Percentiles rank a stretch among this genome's conserved stretches.
Evolutionary conservation across 129 eudicot genomes (phyloP).

Genomic region (Flaveria linearis): DNA sequence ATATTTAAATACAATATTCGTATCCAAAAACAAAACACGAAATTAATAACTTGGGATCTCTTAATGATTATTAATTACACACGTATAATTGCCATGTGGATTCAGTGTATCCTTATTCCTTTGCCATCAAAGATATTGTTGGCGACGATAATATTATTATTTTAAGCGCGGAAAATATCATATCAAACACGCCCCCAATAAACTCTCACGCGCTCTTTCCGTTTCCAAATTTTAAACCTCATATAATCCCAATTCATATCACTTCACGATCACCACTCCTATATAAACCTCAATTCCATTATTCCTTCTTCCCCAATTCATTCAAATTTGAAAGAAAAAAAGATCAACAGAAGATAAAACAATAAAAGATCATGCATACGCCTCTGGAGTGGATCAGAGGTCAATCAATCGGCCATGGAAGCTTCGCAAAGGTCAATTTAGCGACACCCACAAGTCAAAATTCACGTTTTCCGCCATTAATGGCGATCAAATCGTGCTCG

Average conservation of each 20-base stretch:
- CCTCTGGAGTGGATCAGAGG: constrained; percentile 74
- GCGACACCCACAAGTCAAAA: constrained; percentile 53
- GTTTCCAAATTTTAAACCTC: constrained; percentile 12
- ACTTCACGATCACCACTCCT: background rate
- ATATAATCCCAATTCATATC: background rate
- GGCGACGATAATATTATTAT: background rate
- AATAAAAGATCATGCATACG: background rate
- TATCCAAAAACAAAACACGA: background rate
- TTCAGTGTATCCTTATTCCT: background rate
- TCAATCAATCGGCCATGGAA: constrained; percentile 66
- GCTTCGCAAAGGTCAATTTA: constrained; percentile 63
- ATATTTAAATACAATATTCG: no score
- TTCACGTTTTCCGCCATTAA: constrained; percentile 30
- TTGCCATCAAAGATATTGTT: background rate
- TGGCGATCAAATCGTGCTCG: constrained; percentile 71
- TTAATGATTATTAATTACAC: background rate
- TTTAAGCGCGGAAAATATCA: constrained; percentile 12
- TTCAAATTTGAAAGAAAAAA: background rate
- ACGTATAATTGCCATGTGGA: background rate
- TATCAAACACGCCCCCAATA: constrained; percentile 29
- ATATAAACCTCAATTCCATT: background rate
- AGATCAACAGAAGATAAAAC: background rate
- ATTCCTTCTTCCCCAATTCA: constrained; percentile 29
- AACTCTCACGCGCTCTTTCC: constrained; percentile 40
- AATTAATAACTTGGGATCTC: background rate